Base-by-base conservation (phyloP, 2,329 filamentous ascomycete species). In the Colletotrichum camelliae region DNA sequence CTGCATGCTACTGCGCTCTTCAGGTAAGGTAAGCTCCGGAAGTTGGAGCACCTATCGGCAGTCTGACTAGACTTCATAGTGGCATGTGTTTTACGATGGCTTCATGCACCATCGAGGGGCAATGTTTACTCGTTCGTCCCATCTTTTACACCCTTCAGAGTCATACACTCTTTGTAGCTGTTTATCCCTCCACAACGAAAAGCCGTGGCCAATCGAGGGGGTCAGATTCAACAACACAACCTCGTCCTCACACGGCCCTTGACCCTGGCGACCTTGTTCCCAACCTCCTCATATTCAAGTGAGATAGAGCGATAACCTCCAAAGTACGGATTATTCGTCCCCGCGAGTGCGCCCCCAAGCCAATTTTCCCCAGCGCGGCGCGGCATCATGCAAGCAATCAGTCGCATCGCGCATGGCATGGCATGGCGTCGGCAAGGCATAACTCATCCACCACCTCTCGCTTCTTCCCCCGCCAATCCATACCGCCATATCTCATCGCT, bases 381-480 rank as follows among this genome's bases (percentile, higher is more conserved):
- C 39, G 39, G 39, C 65, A 35, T 73, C 58, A 73, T 68, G 70
- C 74, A 68, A 64, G 70, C 43, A 65, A 75, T 68, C 27, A 37
- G 35, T 73, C 64, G 52, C 35, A 29, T 60, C 57, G 37, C 57
- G 37, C 52, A 33, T 68, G 10, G 43, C 33, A 68, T 73, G 24
- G 33, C 69, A 64, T 67, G 35, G 58, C 48, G 58, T 73, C 57
- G 43, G 24, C 67, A 62, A 65, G 70, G 65, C 64, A 60, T 29
- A 33, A n/a, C 31, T 65, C 70, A 60, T 73, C 48, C 70, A 39
- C 39, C 33, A 52, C 35, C 27, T 58, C 73, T 73, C 70, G 64
- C 58, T 64, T 60, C 64, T 55, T 69, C 64, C 64, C 39, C 74
- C 70, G 74, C 69, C 73, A 75, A 68, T 73, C 39, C 57, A 72